Percentiles rank a stretch among this genome's conserved stretches.
Conservation (phyloP, 352 stramenopile species). For the Globisporangium megalacanthum region DNA sequence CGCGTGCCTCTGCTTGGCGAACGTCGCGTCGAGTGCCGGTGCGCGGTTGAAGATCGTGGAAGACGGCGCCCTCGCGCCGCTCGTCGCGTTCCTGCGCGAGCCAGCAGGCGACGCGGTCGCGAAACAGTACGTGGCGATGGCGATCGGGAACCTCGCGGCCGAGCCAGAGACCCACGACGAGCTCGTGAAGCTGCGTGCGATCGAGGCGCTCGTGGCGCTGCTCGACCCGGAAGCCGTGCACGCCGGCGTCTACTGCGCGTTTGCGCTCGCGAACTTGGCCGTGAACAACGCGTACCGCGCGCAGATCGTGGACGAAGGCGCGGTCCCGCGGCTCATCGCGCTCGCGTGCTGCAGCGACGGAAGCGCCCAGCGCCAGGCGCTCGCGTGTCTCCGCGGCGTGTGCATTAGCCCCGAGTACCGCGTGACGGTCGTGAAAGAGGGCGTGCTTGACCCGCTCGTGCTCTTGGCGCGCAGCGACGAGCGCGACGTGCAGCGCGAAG, state of each 20-base stretch:
- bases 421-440: conserved; percentile 87
- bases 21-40: conserved; percentile 85
- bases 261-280: conserved; percentile 93
- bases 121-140: conserved; percentile 95
- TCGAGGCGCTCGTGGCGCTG: conserved; percentile 89
- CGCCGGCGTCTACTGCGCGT: conserved; percentile 88
- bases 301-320: conserved; percentile 91
- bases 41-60: conserved; percentile 92
- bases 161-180: conserved; percentile 94
- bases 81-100: conserved; percentile 90
- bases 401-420: conserved; percentile 92
- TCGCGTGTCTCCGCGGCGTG: conserved; percentile 90
- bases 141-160: conserved; percentile 93
- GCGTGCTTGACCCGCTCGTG: conserved; percentile 94
- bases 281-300: conserved; percentile 92
- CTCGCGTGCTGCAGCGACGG: conserved; percentile 93
- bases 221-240: conserved; percentile 88
- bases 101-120: conserved; percentile 85
- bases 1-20: conserved; percentile 92
- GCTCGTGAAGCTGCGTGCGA: conserved; percentile 88
- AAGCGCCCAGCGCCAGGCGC: conserved; percentile 89
- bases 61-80: conserved; percentile 82
- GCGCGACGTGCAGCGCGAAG: conserved; percentile 88
- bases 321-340: conserved; percentile 91
- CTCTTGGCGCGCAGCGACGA: conserved; percentile 93